phyloP scores from a whole-genome alignment of 345 rosid genomes.

The Excoecaria agallocha region DNA sequence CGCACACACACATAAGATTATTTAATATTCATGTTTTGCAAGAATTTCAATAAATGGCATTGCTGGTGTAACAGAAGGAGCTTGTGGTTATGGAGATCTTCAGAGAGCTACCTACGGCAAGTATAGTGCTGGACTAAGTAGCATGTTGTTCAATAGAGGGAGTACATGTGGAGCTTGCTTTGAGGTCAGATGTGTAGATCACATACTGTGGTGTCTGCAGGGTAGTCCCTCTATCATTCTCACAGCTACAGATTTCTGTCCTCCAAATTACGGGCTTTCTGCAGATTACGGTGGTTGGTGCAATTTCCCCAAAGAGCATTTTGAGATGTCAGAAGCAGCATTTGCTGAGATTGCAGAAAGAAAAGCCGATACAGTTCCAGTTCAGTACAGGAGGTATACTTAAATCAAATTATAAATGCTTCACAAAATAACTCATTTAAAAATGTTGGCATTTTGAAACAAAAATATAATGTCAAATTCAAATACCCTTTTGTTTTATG shows the following conservation, averaged over 20 bases:
- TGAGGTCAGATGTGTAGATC: constrained; percentile 84
- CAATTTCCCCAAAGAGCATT: constrained; percentile 85
- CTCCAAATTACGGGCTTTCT: constrained; percentile 81
- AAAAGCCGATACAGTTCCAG: constrained; percentile 68
- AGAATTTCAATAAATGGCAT: not conserved
- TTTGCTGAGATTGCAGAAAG: constrained; percentile 73
- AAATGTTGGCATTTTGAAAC: not conserved
- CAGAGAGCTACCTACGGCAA: constrained; percentile 63
- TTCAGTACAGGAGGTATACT: constrained; percentile 64
- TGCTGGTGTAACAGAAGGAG: constrained; percentile 61
- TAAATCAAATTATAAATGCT: not conserved
- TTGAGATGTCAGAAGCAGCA: constrained; percentile 86
- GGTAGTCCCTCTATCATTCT: constrained; percentile 83
- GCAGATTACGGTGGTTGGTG: constrained; percentile 93
- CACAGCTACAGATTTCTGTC: constrained; percentile 91
- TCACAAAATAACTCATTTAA: not conserved
- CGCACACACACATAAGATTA: not conserved
- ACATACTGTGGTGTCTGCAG: constrained; percentile 72
- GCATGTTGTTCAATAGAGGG: constrained; percentile 75
- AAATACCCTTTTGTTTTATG: not conserved
- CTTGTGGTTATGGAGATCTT: constrained; percentile 91
- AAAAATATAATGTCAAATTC: not conserved
- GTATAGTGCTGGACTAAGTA: constrained; percentile 76
- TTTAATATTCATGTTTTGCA: no score
- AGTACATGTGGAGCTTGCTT: constrained; percentile 88